Base-by-base conservation (phyloP, 345 rosid species). In the Corchorus olitorius region DNA sequence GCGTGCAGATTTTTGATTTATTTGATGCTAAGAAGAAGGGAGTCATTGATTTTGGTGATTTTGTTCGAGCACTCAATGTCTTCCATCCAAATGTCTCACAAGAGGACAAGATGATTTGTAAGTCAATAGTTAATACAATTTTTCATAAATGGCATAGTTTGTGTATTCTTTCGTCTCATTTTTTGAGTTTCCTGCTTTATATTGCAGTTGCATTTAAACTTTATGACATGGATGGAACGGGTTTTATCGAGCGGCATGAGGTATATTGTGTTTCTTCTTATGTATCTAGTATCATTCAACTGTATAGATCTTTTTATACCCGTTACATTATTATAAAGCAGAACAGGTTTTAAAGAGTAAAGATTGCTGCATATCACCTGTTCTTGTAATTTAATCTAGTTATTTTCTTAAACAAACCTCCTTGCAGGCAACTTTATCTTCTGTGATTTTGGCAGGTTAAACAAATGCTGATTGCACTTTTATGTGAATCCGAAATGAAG, bases 381-480 rank as follows among this genome's bases (percentile, higher is more conserved):
- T 48, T 60, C 3, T 15, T 37, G 35, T 69, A 55, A 53, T 54
- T 71, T 78, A 37, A 77, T 68, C 64, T 45, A 59, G 75, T 78
- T 77, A 15, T 53, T 71, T 52, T 65, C 50, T 19, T 37, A 8
- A 3, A 70, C 41, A 78, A 81, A 49, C 50, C 37, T 69, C 77
- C 34, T 34, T 82, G 78, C 70, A 39, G 78, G 75, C 71, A 75
- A 64, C 77, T 74, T 84, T 76, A 74, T 79, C 22, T 27, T 81
- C 58, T 78, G 66, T 84, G 43, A 75, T 81, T 81, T 83, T 81
- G 84, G 80, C 93, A 95, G 98, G 98, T 97, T 19, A 97, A 94
- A 83, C 97, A 94, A 83, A 97, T 97, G 99, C 70, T 97, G 82
- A 92, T 97, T 84, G 99, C 97, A 19, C 97, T 97, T 76, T 91